phyloP scores from a whole-genome alignment of 225 moss, liverwort and hornwort species.

The Ulota crispa region DNA sequence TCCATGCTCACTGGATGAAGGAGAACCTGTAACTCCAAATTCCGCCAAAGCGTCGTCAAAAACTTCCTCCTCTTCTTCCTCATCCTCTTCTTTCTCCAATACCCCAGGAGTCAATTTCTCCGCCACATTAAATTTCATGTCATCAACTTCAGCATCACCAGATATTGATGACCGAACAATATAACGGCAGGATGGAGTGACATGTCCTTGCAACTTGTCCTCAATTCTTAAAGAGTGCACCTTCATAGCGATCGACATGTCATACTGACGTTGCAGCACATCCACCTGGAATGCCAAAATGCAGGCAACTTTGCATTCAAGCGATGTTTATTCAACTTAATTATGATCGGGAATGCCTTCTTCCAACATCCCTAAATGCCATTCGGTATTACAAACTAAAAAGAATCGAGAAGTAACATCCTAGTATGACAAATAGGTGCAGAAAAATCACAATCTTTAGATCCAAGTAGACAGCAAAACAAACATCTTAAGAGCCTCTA shows the following conservation, averaged over 20 bases:
- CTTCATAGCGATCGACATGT: conserved; percentile 80
- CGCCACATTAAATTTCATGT: conserved; percentile 34
- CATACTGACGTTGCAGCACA: conserved; percentile 78
- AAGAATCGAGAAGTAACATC: neutral
- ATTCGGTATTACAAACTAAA: neutral
- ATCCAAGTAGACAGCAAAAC: conserved; percentile 7
- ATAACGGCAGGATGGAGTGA: conserved; percentile 78
- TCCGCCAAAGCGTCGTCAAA: conserved; percentile 94
- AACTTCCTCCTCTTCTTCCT: conserved; percentile 62
- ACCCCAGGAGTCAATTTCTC: conserved; percentile 21
- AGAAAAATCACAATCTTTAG: conserved; percentile 10
- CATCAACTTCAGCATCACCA: conserved; percentile 53
- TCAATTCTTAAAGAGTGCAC: conserved; percentile 92
- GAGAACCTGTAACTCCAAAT: conserved; percentile 70
- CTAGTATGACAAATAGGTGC: conserved; percentile 14
- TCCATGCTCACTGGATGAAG: conserved; percentile 54
- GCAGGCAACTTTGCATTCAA: neutral
- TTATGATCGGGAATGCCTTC: neutral
- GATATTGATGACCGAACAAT: conserved; percentile 84
- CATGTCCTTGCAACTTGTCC: conserved; percentile 89
- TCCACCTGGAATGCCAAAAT: conserved; percentile 64
- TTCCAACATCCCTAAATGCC: conserved; percentile 3
- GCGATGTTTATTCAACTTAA: conserved; percentile 1
- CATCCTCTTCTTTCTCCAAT: conserved; percentile 57
- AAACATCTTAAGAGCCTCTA: neutral